phyloP scores from a whole-genome alignment of 495 filamentous ascomycete species.

The Choiromyces venosus region DNA sequence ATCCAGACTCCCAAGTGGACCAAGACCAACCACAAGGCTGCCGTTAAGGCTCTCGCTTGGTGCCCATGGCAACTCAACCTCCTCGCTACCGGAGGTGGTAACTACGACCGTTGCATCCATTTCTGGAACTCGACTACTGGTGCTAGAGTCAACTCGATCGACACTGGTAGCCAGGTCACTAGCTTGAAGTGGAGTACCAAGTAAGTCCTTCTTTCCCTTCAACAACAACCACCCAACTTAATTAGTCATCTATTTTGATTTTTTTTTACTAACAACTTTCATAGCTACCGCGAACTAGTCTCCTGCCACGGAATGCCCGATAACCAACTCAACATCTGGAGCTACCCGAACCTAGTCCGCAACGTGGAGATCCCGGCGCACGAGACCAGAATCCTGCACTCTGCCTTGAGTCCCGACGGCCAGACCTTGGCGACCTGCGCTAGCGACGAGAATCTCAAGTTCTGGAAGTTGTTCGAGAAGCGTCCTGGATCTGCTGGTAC shows the following conservation, averaged over 20 bases:
- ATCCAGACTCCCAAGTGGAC: conserved; percentile 91
- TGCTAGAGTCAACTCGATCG: conserved; percentile 96
- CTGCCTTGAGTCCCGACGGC: conserved; percentile 88
- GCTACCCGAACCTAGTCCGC: conserved; percentile 90
- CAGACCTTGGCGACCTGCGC: conserved; percentile 92
- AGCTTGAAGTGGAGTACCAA: conserved; percentile 89
- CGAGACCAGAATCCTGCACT: conserved; percentile 92
- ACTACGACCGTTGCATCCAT: conserved; percentile 95
- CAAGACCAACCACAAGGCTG: conserved; percentile 98
- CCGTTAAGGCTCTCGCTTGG: conserved; percentile 97
- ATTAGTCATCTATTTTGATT: neutral
- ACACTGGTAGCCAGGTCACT: conserved; percentile 95
- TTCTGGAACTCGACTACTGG: conserved; percentile 99
- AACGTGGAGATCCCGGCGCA: conserved; percentile 99
- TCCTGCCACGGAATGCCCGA: conserved; percentile 97
- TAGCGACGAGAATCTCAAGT: conserved; percentile 88
- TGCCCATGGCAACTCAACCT: conserved; percentile 98
- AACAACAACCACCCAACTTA: too few species aligned
- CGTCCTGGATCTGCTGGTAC: conserved; percentile 64
- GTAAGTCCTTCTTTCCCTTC: conserved; percentile 14
- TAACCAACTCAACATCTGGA: conserved; percentile 97
- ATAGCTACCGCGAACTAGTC: conserved; percentile 85
- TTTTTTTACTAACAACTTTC: neutral
- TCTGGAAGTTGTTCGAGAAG: conserved; percentile 99
- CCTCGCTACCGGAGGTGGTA: conserved; percentile 91